Percentiles rank a stretch among this genome's conserved stretches.
These are phyloP conservation scores for Periglandula ipomoeae DNA, from an alignment of 2,329 filamentous ascomycete genomes.

Conservation along the genomic window DNA sequence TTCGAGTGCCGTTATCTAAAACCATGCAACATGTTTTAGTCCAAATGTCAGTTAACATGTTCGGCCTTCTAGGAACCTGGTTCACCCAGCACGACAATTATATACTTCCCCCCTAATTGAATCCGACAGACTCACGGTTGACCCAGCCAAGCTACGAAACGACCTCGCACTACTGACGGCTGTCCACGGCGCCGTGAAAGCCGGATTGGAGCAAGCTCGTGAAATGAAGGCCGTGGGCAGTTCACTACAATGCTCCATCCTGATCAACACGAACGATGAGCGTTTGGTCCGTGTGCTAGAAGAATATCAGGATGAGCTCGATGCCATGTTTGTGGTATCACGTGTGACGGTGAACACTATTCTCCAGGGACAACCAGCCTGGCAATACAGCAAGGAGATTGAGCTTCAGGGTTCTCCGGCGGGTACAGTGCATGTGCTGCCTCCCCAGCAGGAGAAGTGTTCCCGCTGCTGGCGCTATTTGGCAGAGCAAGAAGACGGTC, in stretches of 20 bases:
- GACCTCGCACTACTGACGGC: conserved; percentile 40
- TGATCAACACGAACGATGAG: conserved; percentile 37
- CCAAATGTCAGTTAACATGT: too few relatives aligned
- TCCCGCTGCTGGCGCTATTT: conserved; percentile 82
- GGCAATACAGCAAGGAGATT: conserved; percentile 34
- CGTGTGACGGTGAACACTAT: conserved; percentile 41
- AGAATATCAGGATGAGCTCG: conserved; percentile 42
- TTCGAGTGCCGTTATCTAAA: background rate
- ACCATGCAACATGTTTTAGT: too few relatives aligned
- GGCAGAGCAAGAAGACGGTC: conserved; percentile 51
- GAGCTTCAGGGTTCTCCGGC: conserved; percentile 25
- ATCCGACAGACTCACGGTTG: conserved; percentile 26
- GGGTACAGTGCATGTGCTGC: conserved; percentile 35
- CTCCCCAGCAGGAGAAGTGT: conserved; percentile 59
- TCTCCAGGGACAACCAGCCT: conserved; percentile 22
- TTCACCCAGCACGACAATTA: conserved; percentile 36
- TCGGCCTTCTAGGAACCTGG: conserved; percentile 21
- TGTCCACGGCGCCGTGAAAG: conserved; percentile 60
- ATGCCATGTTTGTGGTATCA: conserved; percentile 61
- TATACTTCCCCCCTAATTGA: conserved; percentile 36
- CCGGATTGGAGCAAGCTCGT: conserved; percentile 64
- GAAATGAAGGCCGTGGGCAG: conserved; percentile 65
- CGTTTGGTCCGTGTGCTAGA: conserved; percentile 25
- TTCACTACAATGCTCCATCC: conserved; percentile 68
- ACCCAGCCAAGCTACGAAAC: conserved; percentile 29